Base-by-base conservation (phyloP, 2,329 filamentous ascomycete species). In the Mariannaea elegans region DNA sequence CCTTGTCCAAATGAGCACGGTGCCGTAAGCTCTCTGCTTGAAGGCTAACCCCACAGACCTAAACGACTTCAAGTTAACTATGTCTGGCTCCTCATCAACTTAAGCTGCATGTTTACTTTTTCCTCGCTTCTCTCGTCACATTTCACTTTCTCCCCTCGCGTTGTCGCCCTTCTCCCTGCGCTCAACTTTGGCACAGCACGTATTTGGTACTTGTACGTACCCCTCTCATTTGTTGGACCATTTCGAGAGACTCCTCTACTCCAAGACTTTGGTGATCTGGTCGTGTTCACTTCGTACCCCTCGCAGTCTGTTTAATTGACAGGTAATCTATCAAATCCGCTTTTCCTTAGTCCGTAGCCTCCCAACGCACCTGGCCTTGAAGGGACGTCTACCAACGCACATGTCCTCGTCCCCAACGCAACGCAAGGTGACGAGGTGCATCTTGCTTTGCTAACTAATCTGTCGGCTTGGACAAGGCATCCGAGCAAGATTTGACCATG, bases 1-100 rank as follows among this genome's bases (percentile, higher is more conserved):
- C 44, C 56, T 31, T 46, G 31, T n/a, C 18, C 19, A 31, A 36
- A 34, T 19, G 42, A 47, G 27, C 34, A n/a, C 34, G 23, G 53
- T 45, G 46, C 56, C 39, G 45, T 49, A 50, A 51, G 27, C 38
- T 46, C 21, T 42, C 48, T 42, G 27, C 54, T 56, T 52, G 56
- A 55, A 45, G 19, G 39, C 34, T 19, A 38, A 58, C 48, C 65
- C 61, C 59, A 65, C 55, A 46, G 34, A 12, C 41, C 27, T 62
- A 62, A 44, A 45, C 55, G 48, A 36, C 55, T 61, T 65, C 31
- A 4, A 61, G 59, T 57, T 57, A 62, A 57, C 29, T 46, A 60
- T 65, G 61, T 65, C 65, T 70, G 57, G 59, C 36, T 49, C 24
- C n/a, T 18, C 51, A 46, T 61, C 42, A 45, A 34, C 54, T 45